Evolutionary conservation across 2,329 filamentous ascomycete species (phyloP).

Genomic region (Microsporum canis): DNA sequence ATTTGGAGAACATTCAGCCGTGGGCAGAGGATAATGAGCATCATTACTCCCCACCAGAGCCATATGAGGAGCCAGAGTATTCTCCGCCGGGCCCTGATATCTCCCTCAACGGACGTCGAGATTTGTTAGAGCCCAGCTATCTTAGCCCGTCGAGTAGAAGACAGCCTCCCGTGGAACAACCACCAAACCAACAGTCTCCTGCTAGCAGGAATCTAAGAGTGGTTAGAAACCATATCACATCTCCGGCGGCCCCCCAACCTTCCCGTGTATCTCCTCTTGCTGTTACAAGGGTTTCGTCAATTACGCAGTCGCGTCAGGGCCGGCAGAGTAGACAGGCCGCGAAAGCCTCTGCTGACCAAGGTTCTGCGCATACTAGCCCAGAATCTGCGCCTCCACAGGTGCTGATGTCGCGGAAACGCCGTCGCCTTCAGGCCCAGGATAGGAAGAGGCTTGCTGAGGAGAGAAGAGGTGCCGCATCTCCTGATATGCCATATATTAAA

Average conservation of each 20-base stretch:
- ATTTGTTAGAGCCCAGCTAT: constrained; percentile 15
- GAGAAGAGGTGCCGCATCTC: constrained; percentile 22
- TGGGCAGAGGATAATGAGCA: constrained; percentile 3
- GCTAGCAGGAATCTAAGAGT: constrained; percentile 46
- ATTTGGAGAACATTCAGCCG: constrained; percentile 17
- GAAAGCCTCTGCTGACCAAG: constrained; percentile 19
- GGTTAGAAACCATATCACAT: constrained; percentile 61
- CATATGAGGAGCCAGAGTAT: constrained; percentile 38
- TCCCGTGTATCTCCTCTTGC: constrained; percentile 54
- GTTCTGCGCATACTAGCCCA: constrained; percentile 36
- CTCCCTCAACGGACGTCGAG: constrained; percentile 22
- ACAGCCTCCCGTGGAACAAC: constrained; percentile 32
- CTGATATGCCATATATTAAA: constrained; percentile 46
- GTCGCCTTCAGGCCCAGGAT: constrained; percentile 33
- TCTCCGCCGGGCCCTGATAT: constrained; percentile 36
- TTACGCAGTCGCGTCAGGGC: constrained; percentile 46
- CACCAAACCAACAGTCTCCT: constrained; percentile 22
- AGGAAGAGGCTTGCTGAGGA: constrained; percentile 16
- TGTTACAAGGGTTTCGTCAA: constrained; percentile 39
- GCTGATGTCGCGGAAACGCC: constrained; percentile 42
- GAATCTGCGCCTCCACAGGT: constrained; percentile 27
- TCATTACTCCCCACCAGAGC: constrained; percentile 18
- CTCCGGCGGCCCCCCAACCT: constrained; percentile 63
- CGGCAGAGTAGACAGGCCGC: constrained; percentile 28
- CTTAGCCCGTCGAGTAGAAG: constrained; percentile 26